Evolutionary conservation across 495 filamentous ascomycete species (phyloP).

Genomic region (Chlorociboria aeruginascens): DNA sequence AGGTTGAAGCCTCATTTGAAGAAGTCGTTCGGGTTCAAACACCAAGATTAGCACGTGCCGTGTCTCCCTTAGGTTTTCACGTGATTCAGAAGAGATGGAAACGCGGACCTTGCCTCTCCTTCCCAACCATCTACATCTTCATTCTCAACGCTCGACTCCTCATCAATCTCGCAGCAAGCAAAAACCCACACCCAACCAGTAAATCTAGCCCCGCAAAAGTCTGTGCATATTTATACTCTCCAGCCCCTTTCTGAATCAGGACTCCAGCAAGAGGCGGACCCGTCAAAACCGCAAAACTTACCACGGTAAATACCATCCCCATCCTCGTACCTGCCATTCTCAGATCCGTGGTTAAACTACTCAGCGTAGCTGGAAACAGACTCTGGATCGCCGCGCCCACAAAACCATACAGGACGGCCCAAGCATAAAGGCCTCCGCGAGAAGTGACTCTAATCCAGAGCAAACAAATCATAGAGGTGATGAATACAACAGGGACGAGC

Average conservation of each 20-base stretch:
- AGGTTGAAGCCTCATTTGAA: too few relatives aligned
- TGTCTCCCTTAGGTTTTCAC: too few relatives aligned
- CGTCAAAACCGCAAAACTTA: constrained; percentile 58
- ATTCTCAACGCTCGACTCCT: constrained; percentile 1
- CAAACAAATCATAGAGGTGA: constrained; percentile 40
- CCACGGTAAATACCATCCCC: constrained; percentile 73
- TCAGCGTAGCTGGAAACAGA: constrained; percentile 48
- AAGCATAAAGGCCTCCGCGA: constrained; percentile 38
- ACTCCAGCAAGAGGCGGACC: constrained; percentile 66
- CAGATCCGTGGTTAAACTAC: constrained; percentile 50
- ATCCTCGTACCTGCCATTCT: constrained; percentile 59
- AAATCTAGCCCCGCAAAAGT: constrained; percentile 38
- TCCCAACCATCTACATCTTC: neutral
- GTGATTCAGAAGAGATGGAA: neutral
- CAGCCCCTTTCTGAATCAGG: constrained; percentile 33
- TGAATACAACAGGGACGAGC: constrained; percentile 40
- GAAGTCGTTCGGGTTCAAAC: too few relatives aligned
- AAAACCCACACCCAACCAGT: constrained; percentile 25
- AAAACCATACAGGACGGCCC: constrained; percentile 51
- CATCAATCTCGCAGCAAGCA: constrained; percentile 33
- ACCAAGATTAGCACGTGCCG: too few relatives aligned
- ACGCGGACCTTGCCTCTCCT: neutral
- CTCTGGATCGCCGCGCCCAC: constrained; percentile 56
- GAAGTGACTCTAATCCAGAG: constrained; percentile 47
- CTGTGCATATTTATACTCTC: constrained; percentile 48